Evolutionary conservation across 257 asterid species (phyloP).

Genomic region (Dorcoceras hygrometricum): DNA sequence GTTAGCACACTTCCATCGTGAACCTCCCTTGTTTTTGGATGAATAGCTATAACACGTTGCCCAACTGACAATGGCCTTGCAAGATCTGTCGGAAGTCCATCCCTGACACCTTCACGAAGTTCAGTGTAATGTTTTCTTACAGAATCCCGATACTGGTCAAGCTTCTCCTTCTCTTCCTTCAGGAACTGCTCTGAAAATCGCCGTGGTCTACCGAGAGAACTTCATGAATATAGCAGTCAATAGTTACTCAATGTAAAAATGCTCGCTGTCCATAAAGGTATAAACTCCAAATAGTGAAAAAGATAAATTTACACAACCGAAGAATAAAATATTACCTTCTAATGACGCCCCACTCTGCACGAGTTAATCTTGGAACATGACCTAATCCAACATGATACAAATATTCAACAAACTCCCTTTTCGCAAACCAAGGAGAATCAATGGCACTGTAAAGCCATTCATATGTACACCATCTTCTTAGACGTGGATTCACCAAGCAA

Average conservation of each 20-base stretch:
- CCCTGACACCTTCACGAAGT: constrained; percentile 80
- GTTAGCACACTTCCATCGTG: constrained; percentile 89
- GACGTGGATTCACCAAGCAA: constrained; percentile 55
- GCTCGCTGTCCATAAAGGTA: constrained; percentile 15
- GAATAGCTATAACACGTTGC: constrained; percentile 91
- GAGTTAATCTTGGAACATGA: constrained; percentile 53
- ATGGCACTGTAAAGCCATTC: constrained; percentile 98
- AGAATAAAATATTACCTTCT: constrained; percentile 42
- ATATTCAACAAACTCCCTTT: constrained; percentile 88
- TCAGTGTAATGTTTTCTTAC: constrained; percentile 85
- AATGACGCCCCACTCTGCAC: constrained; percentile 60
- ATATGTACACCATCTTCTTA: constrained; percentile 79
- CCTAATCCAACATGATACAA: constrained; percentile 66
- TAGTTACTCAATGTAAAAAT: constrained; percentile 10
- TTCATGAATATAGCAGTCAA: constrained; percentile 37
- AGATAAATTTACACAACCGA: constrained; percentile 1
- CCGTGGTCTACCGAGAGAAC: constrained; percentile 95
- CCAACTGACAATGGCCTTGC: constrained; percentile 92
- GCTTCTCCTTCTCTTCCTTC: constrained; percentile 95
- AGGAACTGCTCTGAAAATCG: constrained; percentile 87
- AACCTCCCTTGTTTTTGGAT: constrained; percentile 89
- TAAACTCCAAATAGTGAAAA: constrained; percentile 10
- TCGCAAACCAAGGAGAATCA: constrained; percentile 95
- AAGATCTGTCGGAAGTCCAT: constrained; percentile 87
- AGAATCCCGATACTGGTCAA: constrained; percentile 77